These are phyloP conservation scores for Hortaea werneckii DNA, from an alignment of 2,329 filamentous ascomycete species.

Conservation along the genomic window DNA sequence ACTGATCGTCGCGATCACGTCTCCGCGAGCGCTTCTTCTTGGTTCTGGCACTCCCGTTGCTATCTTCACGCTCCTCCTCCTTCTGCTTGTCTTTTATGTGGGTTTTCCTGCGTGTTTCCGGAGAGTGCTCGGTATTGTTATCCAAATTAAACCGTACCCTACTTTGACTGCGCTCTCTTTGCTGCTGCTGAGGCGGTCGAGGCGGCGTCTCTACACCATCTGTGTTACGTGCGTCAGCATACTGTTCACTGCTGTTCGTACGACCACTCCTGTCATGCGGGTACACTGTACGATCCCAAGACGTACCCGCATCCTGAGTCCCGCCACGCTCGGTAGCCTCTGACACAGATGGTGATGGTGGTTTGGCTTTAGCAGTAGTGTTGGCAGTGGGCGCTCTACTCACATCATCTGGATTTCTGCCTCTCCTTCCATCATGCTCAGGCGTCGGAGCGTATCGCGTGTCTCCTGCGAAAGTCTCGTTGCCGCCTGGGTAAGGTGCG, in stretches of 20 bases:
- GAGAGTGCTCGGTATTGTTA: slow-evolving; percentile 20
- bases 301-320: slow-evolving; percentile 14
- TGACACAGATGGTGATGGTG: slow-evolving; percentile 6
- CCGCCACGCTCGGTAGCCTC: slow-evolving; percentile 6
- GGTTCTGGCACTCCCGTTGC: slow-evolving; percentile 11
- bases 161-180: slow-evolving; percentile 13
- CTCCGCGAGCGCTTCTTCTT: slow-evolving; percentile 2
- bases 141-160: slow-evolving; percentile 24
- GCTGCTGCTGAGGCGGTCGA: slow-evolving; percentile 1
- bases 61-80: slow-evolving; percentile 9
- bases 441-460: slow-evolving; percentile 18
- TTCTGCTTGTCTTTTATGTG: background rate
- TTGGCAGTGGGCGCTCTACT: slow-evolving; percentile 22
- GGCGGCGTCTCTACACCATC: slow-evolving; percentile 21
- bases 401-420: slow-evolving; percentile 35
- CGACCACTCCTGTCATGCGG: slow-evolving; percentile 10
- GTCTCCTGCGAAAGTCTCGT: slow-evolving; percentile 23
- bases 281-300: slow-evolving; percentile 11
- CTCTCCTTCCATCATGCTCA: slow-evolving; percentile 13
- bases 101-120: slow-evolving; percentile 7
- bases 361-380: no score
- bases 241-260: background rate
- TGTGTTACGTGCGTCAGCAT: slow-evolving; percentile 5
- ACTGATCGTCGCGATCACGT: background rate
- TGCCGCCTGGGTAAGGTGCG: slow-evolving; percentile 17